A percentile compares a stretch with the other conserved stretches of the same genome.
Evolutionary conservation across 1,284 basidiomycete genomes (phyloP).

Genomic region (Cutaneotrichosporon dermatis): DNA sequence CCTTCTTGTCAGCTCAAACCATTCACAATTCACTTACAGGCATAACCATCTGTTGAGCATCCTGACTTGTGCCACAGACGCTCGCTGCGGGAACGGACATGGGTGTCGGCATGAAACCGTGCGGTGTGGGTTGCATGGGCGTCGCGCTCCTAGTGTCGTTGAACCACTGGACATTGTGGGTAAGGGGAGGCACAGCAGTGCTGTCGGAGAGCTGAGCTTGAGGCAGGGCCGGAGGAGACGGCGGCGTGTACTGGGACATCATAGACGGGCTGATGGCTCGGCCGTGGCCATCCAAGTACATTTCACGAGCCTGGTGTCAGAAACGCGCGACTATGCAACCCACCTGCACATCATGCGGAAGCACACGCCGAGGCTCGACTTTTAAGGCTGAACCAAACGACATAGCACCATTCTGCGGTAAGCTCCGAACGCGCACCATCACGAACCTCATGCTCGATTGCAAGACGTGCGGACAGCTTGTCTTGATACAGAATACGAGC

Average conservation of each 20-base stretch:
- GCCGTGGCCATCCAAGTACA: slow-evolving; percentile 29
- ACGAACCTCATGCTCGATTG: slow-evolving; percentile 35
- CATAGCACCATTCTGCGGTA: slow-evolving; percentile 25
- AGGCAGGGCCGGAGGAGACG: neutral
- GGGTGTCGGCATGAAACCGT: no score
- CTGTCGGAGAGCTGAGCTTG: neutral
- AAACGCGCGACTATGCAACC: slow-evolving; percentile 4
- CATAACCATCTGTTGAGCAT: no score
- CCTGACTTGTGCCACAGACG: no score
- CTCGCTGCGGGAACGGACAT: no score
- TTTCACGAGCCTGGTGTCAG: slow-evolving; percentile 16
- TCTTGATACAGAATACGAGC: slow-evolving; percentile 34
- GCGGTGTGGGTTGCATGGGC: no score
- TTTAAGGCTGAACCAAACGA: slow-evolving; percentile 32
- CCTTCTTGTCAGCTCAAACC: no score
- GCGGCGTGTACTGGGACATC: slow-evolving; percentile 25
- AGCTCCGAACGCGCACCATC: no score
- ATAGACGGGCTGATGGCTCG: slow-evolving; percentile 32
- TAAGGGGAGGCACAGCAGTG: no score
- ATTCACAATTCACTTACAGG: no score
- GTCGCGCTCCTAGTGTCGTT: no score
- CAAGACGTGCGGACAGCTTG: slow-evolving; percentile 19
- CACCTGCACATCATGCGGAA: slow-evolving; percentile 31
- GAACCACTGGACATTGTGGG: no score
- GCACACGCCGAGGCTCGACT: slow-evolving; percentile 29